Percentiles rank a stretch among this genome's conserved stretches.
Evolutionary conservation across 352 stramenopile genomes (phyloP).

Genomic region (Globisporangium iwayamae): DNA sequence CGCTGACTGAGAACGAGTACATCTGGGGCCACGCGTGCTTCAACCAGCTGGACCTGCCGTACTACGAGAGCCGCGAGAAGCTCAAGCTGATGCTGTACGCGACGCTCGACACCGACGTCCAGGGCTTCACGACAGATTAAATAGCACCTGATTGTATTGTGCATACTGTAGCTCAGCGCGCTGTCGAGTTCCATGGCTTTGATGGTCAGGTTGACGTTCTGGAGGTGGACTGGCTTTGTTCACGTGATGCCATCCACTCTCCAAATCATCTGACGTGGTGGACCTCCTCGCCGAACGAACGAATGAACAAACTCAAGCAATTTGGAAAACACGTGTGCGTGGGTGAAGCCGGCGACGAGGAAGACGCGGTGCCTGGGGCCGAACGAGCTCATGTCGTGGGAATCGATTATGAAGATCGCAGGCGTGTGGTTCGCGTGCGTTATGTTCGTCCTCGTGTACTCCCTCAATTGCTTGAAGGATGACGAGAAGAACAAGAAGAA

Average conservation of each 20-base stretch:
- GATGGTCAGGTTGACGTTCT: not conserved
- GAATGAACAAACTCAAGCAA: too few species aligned
- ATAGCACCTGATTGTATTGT: too few species aligned
- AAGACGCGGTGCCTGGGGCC: too few species aligned
- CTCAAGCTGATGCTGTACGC: not conserved
- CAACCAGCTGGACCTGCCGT: not conserved
- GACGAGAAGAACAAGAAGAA: not conserved
- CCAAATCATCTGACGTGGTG: too few species aligned
- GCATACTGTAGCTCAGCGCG: too few species aligned
- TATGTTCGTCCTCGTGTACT: not conserved
- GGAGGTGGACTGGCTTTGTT: not conserved
- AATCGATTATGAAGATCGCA: not conserved
- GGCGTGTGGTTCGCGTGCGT: not conserved
- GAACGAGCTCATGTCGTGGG: not conserved
- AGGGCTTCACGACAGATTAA: not conserved
- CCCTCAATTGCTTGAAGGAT: not conserved
- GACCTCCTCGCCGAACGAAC: too few species aligned
- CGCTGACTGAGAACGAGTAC: not conserved
- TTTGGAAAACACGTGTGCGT: too few species aligned
- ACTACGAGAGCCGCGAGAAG: not conserved
- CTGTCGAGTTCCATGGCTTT: too few species aligned
- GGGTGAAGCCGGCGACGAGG: too few species aligned
- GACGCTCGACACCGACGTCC: not conserved
- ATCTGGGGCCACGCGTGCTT: conserved; percentile 3
- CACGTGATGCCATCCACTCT: not conserved